A percentile compares a stretch with the other conserved stretches of the same genome.
Conservation (phyloP, 139 green algal genomes). For the Coelastrella sp. region DNA sequence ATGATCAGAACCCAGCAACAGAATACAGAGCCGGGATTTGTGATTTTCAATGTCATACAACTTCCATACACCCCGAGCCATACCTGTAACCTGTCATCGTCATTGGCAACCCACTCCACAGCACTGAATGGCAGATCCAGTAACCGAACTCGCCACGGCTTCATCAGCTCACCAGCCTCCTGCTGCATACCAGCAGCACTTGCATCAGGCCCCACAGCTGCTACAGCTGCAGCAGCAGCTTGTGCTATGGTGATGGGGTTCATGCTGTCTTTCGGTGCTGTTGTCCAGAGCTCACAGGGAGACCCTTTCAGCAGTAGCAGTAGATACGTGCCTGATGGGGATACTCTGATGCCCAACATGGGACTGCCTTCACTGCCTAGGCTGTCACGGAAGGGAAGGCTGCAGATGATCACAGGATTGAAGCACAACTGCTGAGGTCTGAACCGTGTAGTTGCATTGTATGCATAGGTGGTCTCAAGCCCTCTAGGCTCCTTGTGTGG, state of each 20-base stretch:
- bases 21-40: no score
- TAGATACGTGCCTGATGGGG: slow-evolving; percentile 76
- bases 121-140: slow-evolving; percentile 86
- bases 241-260: no score
- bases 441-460: no score
- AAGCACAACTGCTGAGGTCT: background rate
- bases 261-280: slow-evolving; percentile 24
- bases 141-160: slow-evolving; percentile 71
- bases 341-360: slow-evolving; percentile 76
- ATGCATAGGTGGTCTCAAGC: no score
- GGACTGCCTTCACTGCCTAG: slow-evolving; percentile 55
- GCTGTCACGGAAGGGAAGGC: slow-evolving; percentile 49
- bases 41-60: no score
- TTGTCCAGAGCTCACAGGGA: slow-evolving; percentile 85
- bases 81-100: slow-evolving; percentile 39
- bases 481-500: background rate
- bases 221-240: background rate
- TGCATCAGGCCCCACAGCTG: background rate
- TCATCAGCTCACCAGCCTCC: background rate
- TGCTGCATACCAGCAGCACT: slow-evolving; percentile 4
- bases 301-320: slow-evolving; percentile 77
- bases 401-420: slow-evolving; percentile 15
- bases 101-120: slow-evolving; percentile 82
- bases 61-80: no score
- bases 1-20: no score